Evolutionary conservation across 2,329 filamentous ascomycete species (phyloP).

Genomic region (Aplosporella prunicola): DNA sequence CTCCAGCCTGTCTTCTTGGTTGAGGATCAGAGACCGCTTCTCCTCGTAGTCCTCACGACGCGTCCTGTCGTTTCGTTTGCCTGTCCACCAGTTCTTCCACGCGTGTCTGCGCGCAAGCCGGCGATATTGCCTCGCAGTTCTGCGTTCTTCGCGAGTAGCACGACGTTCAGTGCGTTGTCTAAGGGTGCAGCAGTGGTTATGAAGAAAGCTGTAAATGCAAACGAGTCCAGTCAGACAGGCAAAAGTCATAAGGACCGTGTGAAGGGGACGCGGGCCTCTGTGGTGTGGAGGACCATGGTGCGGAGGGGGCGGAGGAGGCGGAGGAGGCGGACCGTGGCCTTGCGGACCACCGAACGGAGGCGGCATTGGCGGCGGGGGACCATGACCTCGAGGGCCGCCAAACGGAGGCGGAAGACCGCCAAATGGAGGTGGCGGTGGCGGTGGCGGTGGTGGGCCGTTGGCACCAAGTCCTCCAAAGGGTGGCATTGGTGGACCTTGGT

Average conservation of each 20-base stretch:
- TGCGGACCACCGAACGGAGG: slow-evolving; percentile 6
- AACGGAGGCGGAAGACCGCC: slow-evolving; percentile 3
- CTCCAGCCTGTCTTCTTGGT: slow-evolving; percentile 34
- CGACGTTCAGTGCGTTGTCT: slow-evolving; percentile 37
- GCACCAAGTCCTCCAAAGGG: slow-evolving; percentile 1
- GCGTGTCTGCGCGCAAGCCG: slow-evolving; percentile 44
- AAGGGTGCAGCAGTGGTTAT: slow-evolving; percentile 40
- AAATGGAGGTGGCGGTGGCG: not conserved
- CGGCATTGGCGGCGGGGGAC: slow-evolving; percentile 1
- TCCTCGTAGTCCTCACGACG: slow-evolving; percentile 40
- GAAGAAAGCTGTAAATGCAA: slow-evolving; percentile 36
- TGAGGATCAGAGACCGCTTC: slow-evolving; percentile 39
- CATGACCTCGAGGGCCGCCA: not conserved
- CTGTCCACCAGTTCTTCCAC: slow-evolving; percentile 42
- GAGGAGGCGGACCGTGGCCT: not conserved
- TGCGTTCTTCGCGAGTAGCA: slow-evolving; percentile 46
- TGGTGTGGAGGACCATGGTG: slow-evolving; percentile 3
- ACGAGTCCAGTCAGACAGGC: slow-evolving; percentile 38
- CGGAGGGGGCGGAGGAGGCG: slow-evolving; percentile 6
- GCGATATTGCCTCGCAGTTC: slow-evolving; percentile 42
- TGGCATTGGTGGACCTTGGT: slow-evolving; percentile 14
- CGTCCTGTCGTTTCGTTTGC: slow-evolving; percentile 23
- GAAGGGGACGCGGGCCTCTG: slow-evolving; percentile 16
- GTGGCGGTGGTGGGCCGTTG: slow-evolving; percentile 1
- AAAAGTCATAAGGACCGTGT: slow-evolving; percentile 31